phyloP scores from a whole-genome alignment of 2,329 filamentous ascomycete genomes.

The Mycosphaerella sp. region DNA sequence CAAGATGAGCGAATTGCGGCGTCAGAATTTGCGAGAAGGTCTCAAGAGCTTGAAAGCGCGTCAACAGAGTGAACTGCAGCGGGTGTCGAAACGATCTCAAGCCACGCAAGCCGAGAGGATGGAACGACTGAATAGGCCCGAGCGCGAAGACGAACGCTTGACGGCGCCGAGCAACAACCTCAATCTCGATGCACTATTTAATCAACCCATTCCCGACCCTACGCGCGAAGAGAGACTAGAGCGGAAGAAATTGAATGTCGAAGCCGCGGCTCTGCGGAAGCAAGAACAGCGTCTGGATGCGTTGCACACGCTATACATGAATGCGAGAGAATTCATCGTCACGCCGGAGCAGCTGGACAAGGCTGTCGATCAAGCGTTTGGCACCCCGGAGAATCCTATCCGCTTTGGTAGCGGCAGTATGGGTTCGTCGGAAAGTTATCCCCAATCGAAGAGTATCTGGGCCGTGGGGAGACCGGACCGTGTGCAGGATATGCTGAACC shows the following conservation, averaged over 20 bases:
- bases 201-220: conserved; percentile 51
- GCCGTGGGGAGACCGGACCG: conserved; percentile 42
- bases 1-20: conserved; percentile 63
- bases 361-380: conserved; percentile 70
- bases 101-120: conserved; percentile 47
- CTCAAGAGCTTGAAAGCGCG: conserved; percentile 62
- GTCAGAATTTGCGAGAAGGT: conserved; percentile 65
- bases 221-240: conserved; percentile 52
- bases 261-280: conserved; percentile 18
- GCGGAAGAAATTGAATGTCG: conserved; percentile 29
- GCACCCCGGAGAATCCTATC: conserved; percentile 46
- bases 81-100: conserved; percentile 38
- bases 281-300: conserved; percentile 48
- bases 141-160: conserved; percentile 68
- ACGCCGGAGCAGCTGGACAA: conserved; percentile 68
- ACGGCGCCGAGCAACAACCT: conserved; percentile 59
- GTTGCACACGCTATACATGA: conserved; percentile 83
- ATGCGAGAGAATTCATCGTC: conserved; percentile 80
- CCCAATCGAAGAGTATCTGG: conserved; percentile 43
- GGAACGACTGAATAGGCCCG: conserved; percentile 54
- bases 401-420: conserved; percentile 30
- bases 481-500: conserved; percentile 44
- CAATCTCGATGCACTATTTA: conserved; percentile 30
- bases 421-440: conserved; percentile 6
- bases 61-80: conserved; percentile 45